Percentiles rank a stretch among this genome's conserved stretches.
Conservation (phyloP, 164 flowering plant genomes). For the Tetrastigma voinierianum region DNA sequence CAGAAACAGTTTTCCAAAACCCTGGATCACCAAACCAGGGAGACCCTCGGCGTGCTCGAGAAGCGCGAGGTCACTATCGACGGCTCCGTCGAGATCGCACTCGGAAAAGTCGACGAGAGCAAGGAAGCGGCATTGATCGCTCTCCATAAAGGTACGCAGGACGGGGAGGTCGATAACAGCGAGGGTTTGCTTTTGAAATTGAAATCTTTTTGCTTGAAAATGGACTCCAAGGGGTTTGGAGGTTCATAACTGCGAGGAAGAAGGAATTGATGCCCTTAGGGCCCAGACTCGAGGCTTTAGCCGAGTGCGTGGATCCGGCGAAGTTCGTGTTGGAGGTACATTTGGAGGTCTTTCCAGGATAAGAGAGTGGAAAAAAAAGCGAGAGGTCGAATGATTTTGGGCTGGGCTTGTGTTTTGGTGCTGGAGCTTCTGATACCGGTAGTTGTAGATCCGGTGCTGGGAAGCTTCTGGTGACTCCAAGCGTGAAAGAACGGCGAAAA, state of each 20-base stretch:
- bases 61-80: conserved; percentile 69
- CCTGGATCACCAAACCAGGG: conserved; percentile 56
- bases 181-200: conserved; percentile 44
- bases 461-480: conserved; percentile 81
- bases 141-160: conserved; percentile 15
- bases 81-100: conserved; percentile 45
- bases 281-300: conserved; percentile 48
- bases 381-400: conserved; percentile 63
- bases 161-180: conserved; percentile 46
- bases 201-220: conserved; percentile 51
- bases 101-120: conserved; percentile 44
- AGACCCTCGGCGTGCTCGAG: conserved; percentile 50
- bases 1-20: conserved; percentile 40
- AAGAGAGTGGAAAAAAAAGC: conserved; percentile 47
- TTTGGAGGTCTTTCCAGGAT: conserved; percentile 85
- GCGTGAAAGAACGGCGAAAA: conserved; percentile 66
- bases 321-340: conserved; percentile 79
- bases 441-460: conserved; percentile 80
- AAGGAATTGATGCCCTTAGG: conserved; percentile 66
- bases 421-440: conserved; percentile 82
- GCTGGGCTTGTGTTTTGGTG: conserved; percentile 94
- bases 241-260: conserved; percentile 62
- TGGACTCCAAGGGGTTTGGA: conserved; percentile 73
- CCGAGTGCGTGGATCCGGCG: conserved; percentile 81
- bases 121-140: conserved; percentile 45